Conservation (phyloP, 208 protist genomes). For the Leishmania amazonensis region DNA sequence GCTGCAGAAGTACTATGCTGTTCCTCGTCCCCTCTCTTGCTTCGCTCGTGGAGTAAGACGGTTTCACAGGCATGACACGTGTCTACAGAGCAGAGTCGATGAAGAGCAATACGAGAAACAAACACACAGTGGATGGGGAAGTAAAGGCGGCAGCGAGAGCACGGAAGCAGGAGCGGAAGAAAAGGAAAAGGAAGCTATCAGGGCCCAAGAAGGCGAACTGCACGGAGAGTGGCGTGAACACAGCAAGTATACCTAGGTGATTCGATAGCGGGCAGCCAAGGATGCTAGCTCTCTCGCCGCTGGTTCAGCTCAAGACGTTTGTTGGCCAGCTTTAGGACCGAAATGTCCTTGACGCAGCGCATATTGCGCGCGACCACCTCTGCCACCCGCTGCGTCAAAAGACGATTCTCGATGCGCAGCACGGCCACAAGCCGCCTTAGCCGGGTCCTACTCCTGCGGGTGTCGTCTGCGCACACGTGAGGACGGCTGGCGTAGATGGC, state of each 20-base stretch:
- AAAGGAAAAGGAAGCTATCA: not conserved
- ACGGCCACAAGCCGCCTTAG: conserved; percentile 16
- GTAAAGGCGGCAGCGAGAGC: not conserved
- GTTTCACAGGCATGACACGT: not conserved
- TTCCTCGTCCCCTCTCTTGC: not conserved
- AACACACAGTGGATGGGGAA: not conserved
- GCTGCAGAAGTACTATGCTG: not conserved
- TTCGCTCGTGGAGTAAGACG: too few relatives aligned
- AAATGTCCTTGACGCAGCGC: conserved; percentile 28
- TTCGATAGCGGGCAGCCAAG: not conserved
- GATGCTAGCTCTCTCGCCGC: not conserved
- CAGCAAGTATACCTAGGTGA: not conserved
- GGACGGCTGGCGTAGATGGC: not conserved
- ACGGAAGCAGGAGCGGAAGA: not conserved
- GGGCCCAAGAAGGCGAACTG: not conserved
- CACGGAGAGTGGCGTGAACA: not conserved
- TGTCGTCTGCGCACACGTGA: not conserved
- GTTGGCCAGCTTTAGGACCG: conserved; percentile 22
- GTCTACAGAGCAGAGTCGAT: not conserved
- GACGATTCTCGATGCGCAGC: conserved; percentile 31
- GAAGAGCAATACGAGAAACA: not conserved
- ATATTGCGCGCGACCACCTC: conserved; percentile 33
- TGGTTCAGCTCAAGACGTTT: conserved; percentile 1
- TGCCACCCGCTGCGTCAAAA: conserved; percentile 32
- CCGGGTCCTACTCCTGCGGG: not conserved